These are phyloP conservation scores for Phytopythium boreale DNA, from an alignment of 352 stramenopile species.

Conservation along the genomic window DNA sequence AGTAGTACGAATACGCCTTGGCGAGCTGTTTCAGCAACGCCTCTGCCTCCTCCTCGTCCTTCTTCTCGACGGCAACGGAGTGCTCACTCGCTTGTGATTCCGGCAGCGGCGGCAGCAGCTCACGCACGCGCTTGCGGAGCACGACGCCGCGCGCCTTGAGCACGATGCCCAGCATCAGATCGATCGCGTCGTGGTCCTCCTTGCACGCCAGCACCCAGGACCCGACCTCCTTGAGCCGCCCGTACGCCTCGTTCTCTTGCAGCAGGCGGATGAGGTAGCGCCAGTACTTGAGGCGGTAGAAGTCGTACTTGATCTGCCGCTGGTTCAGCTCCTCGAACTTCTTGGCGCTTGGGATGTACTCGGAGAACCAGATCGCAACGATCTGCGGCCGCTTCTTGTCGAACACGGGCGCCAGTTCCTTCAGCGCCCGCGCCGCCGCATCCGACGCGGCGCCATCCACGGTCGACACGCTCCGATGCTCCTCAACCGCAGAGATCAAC, in stretches of 20 bases:
- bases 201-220: slow-evolving; percentile 76
- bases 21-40: slow-evolving; percentile 48
- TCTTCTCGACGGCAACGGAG: not conserved
- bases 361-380: slow-evolving; percentile 72
- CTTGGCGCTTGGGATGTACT: slow-evolving; percentile 64
- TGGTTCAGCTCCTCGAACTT: slow-evolving; percentile 84
- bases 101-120: slow-evolving; percentile 8
- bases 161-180: slow-evolving; percentile 61
- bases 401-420: slow-evolving; percentile 57
- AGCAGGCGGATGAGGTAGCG: slow-evolving; percentile 58
- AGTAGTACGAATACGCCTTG: slow-evolving; percentile 60
- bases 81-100: not conserved
- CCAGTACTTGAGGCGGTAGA: slow-evolving; percentile 77
- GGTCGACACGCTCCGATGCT: slow-evolving; percentile 15
- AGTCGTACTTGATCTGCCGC: slow-evolving; percentile 78
- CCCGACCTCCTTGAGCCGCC: slow-evolving; percentile 59
- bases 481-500: slow-evolving; percentile 17
- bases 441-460: slow-evolving; percentile 17
- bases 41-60: slow-evolving; percentile 3
- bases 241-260: slow-evolving; percentile 48
- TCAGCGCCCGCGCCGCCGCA: slow-evolving; percentile 39
- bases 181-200: slow-evolving; percentile 80
- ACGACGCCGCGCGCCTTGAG: slow-evolving; percentile 45
- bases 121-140: slow-evolving; percentile 25
- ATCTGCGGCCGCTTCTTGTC: slow-evolving; percentile 63